Evolutionary conservation across 2,329 filamentous ascomycete genomes (phyloP), one percentile per base, ranked within the genome.

Genomic region (Fusarium sp.): DNA sequence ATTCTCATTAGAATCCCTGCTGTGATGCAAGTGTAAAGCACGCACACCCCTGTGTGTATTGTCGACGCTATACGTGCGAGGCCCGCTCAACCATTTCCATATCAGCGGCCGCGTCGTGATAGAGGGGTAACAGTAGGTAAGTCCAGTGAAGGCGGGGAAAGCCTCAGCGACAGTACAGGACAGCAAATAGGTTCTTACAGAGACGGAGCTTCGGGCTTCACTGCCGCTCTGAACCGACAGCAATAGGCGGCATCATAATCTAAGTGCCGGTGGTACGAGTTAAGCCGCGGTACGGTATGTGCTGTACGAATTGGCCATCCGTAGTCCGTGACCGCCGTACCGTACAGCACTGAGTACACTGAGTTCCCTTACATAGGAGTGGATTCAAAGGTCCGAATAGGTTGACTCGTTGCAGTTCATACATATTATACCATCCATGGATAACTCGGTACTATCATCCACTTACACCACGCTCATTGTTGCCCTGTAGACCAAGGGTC

Each of bases 41-140:
- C 31, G 39, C 71, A 73, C 71, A 41, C 71, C 71, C 71, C 71
- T 72, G 71, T 73, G 71, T 57, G 31, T 71, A 71, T 72, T 47
- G 18, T 41, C 11, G 8, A 39, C 11, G 22, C 36, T 10, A 39
- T 18, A 42, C 35, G 72, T 77, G 65, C 47, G 33, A 70, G 64
- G 28, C 61, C 60, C 55, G 61, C 71, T 58, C 30, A 59, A 56
- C 54, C 56, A 59, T 70, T 65, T 63, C 55, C 20, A 54, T 54
- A 54, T 39, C 50, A 54, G 24, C 50, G 50, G 24, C 33, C 33
- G 54, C 41, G 53, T 64, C 39, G 51, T 67, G 50, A 64, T 72
- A 69, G 65, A 73, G 59, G 66, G 60, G 70, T 72, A 39, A 39
- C 20, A 54, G 50, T 39, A 33, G 26, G 33, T 39, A 61, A 71